A percentile compares a stretch with the other conserved stretches of the same genome.
phyloP scores from a whole-genome alignment of 1,284 basidiomycete species.

The Ganoderma meredithae region DNA sequence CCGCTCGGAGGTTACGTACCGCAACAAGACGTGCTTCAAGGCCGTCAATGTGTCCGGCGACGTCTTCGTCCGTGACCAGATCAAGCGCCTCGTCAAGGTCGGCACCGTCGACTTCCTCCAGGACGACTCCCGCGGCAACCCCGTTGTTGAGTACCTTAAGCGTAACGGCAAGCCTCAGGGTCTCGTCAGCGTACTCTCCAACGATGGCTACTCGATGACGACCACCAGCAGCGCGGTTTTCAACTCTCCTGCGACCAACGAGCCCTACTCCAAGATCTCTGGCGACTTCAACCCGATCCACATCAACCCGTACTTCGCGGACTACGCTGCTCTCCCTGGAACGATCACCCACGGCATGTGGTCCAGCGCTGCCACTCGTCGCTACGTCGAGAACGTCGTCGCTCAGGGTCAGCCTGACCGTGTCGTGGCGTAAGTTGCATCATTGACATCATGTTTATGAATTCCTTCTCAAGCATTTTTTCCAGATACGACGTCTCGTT shows the following conservation, averaged over 20 bases:
- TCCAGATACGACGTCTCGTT: constrained; percentile 89
- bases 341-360: constrained; percentile 99
- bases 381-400: constrained; percentile 93
- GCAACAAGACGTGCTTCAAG: constrained; percentile 88
- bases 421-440: constrained; percentile 75
- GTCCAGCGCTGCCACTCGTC: constrained; percentile 94
- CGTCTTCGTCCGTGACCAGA: constrained; percentile 85
- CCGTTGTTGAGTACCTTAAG: constrained; percentile 92
- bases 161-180: constrained; percentile 88
- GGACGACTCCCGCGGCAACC: constrained; percentile 91
- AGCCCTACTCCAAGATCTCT: constrained; percentile 95
- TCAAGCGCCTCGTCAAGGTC: constrained; percentile 89
- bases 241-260: constrained; percentile 86
- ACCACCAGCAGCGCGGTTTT: constrained; percentile 66
- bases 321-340: constrained; percentile 91
- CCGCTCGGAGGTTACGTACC: constrained; percentile 87
- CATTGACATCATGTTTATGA: constrained; percentile 9
- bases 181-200: constrained; percentile 79
- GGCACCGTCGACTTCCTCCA: constrained; percentile 88
- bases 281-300: constrained; percentile 99
- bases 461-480: constrained; percentile 27
- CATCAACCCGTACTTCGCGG: constrained; percentile 97
- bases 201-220: constrained; percentile 85
- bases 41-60: constrained; percentile 87
- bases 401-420: constrained; percentile 93